phyloP scores from a whole-genome alignment of 1,139 yeast species.

The Saccharomyces hybrid region DNA sequence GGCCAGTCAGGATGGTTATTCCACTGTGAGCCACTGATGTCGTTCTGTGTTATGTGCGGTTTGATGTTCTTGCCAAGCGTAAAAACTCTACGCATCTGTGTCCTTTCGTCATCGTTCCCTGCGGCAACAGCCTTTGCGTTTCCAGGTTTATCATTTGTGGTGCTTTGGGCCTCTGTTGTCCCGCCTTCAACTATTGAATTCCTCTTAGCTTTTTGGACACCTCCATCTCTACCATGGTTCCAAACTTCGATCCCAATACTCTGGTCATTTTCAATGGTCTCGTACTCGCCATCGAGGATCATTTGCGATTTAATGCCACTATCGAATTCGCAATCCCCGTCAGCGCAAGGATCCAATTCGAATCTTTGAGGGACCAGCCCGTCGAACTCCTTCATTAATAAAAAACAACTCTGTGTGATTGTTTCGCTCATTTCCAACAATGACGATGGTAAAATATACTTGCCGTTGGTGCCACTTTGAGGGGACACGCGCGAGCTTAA shows the following conservation, averaged over 20 bases:
- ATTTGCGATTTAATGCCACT: constrained; percentile 12
- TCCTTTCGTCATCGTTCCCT: neutral
- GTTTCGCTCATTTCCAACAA: constrained; percentile 54
- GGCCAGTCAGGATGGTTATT: constrained; percentile 30
- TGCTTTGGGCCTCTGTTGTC: neutral
- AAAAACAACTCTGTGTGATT: constrained; percentile 62
- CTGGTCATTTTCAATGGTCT: neutral
- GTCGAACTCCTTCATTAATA: constrained; percentile 33
- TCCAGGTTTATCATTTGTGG: neutral
- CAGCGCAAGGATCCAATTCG: constrained; percentile 34
- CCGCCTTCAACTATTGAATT: neutral
- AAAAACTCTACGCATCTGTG: neutral
- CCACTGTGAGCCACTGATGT: constrained; percentile 10
- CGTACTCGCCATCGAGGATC: neutral
- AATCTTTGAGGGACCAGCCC: constrained; percentile 42
- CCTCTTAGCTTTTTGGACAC: neutral
- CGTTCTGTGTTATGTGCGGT: neutral
- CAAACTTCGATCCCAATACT: constrained; percentile 3
- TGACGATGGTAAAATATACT: constrained; percentile 29
- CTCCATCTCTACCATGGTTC: neutral
- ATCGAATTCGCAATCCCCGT: constrained; percentile 29
- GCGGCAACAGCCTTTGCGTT: neutral
- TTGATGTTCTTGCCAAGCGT: neutral
- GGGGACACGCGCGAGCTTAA: constrained; percentile 53
- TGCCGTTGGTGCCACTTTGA: constrained; percentile 9